A percentile compares a stretch with the other conserved stretches of the same genome.
Evolutionary conservation across 176 grass and related monocot species (phyloP).

Genomic region (Musa beccarii): DNA sequence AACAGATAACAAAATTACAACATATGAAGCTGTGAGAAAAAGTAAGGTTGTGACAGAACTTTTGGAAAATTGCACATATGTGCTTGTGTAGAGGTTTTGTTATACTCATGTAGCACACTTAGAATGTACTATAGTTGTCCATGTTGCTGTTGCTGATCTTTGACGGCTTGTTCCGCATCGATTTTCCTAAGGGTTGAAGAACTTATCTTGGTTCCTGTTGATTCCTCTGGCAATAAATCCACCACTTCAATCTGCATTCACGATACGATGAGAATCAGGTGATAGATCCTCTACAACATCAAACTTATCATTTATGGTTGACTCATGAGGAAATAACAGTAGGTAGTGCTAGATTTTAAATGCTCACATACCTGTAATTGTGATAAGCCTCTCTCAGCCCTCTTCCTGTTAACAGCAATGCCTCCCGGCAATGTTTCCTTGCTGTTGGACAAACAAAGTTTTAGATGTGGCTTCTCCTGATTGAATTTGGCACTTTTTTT

Average conservation of each 20-base stretch:
- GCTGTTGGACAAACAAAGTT: constrained; percentile 23
- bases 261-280: background rate
- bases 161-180: constrained; percentile 31
- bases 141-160: background rate
- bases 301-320: no score
- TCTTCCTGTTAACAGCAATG: constrained; percentile 66
- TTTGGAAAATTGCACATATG: no score
- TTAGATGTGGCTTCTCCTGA: background rate
- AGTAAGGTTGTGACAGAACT: no score
- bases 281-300: background rate
- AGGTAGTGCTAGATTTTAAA: background rate
- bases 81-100: no score
- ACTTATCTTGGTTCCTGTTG: constrained; percentile 69
- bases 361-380: constrained; percentile 48
- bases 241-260: constrained; percentile 56
- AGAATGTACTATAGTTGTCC: no score
- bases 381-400: constrained; percentile 60
- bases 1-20: no score
- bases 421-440: constrained; percentile 81
- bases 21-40: no score
- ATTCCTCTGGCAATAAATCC: constrained; percentile 54
- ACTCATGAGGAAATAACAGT: background rate
- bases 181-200: constrained; percentile 67
- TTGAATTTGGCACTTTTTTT: background rate
- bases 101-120: no score